Evolutionary conservation across 1,139 yeast genomes (phyloP).

Genomic region (Scheffersomyces insectosa): DNA sequence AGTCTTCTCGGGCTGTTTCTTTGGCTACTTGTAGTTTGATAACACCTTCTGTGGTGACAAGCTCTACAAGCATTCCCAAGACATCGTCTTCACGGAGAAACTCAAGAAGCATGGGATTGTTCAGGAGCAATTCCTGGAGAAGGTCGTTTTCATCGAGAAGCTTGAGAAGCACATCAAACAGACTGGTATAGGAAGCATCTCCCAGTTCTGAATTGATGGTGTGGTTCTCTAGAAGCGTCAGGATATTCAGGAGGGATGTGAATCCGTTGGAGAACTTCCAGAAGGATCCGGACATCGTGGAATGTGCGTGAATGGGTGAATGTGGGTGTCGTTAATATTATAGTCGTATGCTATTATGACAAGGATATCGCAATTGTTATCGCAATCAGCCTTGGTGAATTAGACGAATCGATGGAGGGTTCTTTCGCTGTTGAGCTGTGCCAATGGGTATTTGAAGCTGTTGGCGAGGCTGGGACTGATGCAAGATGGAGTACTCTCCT

Average conservation of each 20-base stretch:
- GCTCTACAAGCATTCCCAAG: slow-evolving; percentile 62
- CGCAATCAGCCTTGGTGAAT: too few species aligned
- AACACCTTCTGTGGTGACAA: slow-evolving; percentile 55
- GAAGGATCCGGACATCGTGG: slow-evolving; percentile 71
- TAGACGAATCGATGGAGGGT: too few species aligned
- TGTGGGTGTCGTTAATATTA: neutral
- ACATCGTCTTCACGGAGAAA: slow-evolving; percentile 76
- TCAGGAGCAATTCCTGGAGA: slow-evolving; percentile 78
- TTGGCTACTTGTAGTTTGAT: slow-evolving; percentile 5
- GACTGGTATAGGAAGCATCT: slow-evolving; percentile 16
- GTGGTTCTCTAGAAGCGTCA: slow-evolving; percentile 66
- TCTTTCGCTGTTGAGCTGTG: too few species aligned
- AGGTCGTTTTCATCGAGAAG: slow-evolving; percentile 84
- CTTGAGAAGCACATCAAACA: slow-evolving; percentile 53
- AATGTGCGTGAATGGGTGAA: neutral
- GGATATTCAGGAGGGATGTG: slow-evolving; percentile 71
- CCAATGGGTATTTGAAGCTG: too few species aligned
- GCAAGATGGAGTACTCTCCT: too few species aligned
- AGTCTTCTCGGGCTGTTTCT: slow-evolving; percentile 4
- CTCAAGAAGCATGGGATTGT: slow-evolving; percentile 79
- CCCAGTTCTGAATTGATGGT: slow-evolving; percentile 29
- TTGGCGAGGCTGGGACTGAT: too few species aligned
- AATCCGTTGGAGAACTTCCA: slow-evolving; percentile 92
- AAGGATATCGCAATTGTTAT: too few species aligned
- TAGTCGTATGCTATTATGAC: too few species aligned